Evolutionary conservation across 305 asterid genomes (phyloP).

Genomic region (Fraxinus floribunda): DNA sequence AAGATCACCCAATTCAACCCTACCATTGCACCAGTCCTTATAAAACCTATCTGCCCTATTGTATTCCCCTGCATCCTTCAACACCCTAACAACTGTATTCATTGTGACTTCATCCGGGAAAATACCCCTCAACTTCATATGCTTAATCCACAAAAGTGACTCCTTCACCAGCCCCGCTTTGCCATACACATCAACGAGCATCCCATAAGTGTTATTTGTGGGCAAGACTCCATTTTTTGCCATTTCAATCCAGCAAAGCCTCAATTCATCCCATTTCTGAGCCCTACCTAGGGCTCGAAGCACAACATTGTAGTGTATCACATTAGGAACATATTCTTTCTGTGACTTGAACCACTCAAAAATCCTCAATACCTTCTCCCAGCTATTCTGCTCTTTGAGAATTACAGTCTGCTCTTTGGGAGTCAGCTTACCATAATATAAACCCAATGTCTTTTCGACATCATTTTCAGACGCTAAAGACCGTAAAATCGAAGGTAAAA

Average conservation of each 20-base stretch:
- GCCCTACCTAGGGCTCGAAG: conserved; percentile 82
- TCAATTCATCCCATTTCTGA: conserved; percentile 83
- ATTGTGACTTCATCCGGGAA: conserved; percentile 89
- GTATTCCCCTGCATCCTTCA: conserved; percentile 78
- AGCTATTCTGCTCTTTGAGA: conserved; percentile 74
- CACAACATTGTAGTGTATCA: conserved; percentile 85
- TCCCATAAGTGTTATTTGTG: conserved; percentile 76
- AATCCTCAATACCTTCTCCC: conserved; percentile 73
- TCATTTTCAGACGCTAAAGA: conserved; percentile 57
- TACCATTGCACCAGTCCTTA: conserved; percentile 77
- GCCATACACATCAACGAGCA: conserved; percentile 97
- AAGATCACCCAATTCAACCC: conserved; percentile 63
- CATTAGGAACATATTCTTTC: conserved; percentile 72
- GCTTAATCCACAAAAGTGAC: conserved; percentile 80
- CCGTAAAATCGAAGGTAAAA: conserved; percentile 60
- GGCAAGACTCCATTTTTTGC: conserved; percentile 66
- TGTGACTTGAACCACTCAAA: conserved; percentile 85
- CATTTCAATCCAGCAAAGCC: conserved; percentile 96
- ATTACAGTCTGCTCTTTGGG: conserved; percentile 78
- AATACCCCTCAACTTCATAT: conserved; percentile 81
- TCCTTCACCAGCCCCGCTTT: conserved; percentile 85
- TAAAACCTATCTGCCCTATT: conserved; percentile 71
- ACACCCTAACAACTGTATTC: conserved; percentile 79
- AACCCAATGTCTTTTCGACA: conserved; percentile 57
- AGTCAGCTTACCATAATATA: conserved; percentile 56